Evolutionary conservation across 192 early-diverging fungal genomes (phyloP), one percentile per base, ranked within the genome.

Genomic region (Coemansia sp.): DNA sequence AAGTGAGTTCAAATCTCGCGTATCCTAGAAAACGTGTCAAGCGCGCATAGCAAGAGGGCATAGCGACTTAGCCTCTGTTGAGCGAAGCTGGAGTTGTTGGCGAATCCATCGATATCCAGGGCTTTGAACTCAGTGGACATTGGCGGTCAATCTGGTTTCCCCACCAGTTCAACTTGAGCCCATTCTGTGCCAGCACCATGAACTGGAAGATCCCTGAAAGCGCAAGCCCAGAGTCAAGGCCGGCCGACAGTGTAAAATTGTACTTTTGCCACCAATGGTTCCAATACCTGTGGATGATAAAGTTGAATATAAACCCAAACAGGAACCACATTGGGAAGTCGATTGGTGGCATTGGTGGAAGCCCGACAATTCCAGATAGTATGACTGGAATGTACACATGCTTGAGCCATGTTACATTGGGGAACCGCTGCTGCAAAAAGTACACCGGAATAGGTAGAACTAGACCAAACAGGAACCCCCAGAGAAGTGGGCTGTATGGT

Each of bases 381-480:
- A 91, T 84, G 17, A 92, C 85, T 1, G 89, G 89, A 22, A 88
- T 82, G 71, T 88, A 87, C 36, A 93, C 65, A 48, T 89, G 65
- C 54, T 84, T 81, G 33, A 92, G 76, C 84, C 91, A 90, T 1
- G 75, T 69, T 20, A 63, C 40, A 45, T 83, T 82, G 10, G 92
- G 92, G 70, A 82, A 89, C 31, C 71, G 69, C 23, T 74, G 70
- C 47, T 86, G 75, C 9, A 90, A 59, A 13, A 89, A 69, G 61
- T 83, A 94, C 50, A 90, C 71, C 0, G 90, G 89, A 10, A 92
- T 64, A 0, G 92, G 89, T 20, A 92, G 69, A 8, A 92, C 42
- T 42, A 87, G 83, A 3, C 91, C 91, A 53, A 84, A 78, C 19
- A 92, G 68, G 57, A 85, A 78, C n/a, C 81, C 82, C 72, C 79